Evolutionary conservation across 805 yeast species (phyloP).

Genomic region (Pichia membranifaciens): DNA sequence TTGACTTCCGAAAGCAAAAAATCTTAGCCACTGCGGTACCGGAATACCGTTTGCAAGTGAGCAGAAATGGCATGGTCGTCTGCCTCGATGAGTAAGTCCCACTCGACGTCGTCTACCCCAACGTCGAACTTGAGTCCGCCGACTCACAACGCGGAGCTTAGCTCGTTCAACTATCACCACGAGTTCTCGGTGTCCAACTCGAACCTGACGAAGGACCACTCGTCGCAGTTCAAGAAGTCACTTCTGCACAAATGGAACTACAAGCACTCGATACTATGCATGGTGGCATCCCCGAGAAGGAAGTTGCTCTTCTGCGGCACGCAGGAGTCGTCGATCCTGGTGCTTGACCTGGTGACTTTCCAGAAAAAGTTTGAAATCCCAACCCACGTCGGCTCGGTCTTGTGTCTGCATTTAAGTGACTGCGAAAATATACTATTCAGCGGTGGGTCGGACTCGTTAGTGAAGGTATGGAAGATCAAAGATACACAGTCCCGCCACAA

Average conservation of each 20-base stretch:
- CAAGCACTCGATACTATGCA: conserved; percentile 66
- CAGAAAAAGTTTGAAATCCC: conserved; percentile 45
- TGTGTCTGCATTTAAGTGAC: conserved; percentile 54
- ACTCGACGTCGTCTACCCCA: conserved; percentile 3
- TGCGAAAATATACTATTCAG: conserved; percentile 62
- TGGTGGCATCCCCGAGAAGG: conserved; percentile 52
- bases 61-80: not conserved
- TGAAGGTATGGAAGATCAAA: conserved; percentile 74
- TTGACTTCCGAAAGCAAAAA: no score
- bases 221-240: conserved; percentile 8
- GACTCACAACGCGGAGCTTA: conserved; percentile 2
- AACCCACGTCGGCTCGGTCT: conserved; percentile 71
- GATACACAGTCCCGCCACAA: conserved; percentile 14
- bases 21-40: no score
- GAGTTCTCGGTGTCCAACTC: conserved; percentile 7
- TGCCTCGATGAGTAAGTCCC: conserved; percentile 1
- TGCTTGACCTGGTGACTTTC: conserved; percentile 62
- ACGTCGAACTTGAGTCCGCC: not conserved
- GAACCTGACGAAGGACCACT: conserved; percentile 12
- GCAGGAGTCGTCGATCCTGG: conserved; percentile 72
- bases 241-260: conserved; percentile 71
- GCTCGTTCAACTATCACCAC: conserved; percentile 14
- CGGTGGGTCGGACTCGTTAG: conserved; percentile 86
- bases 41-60: no score
- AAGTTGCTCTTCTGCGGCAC: conserved; percentile 80